Evolutionary conservation across 192 early-diverging fungal species (phyloP), one percentile per base, ranked within the genome.

Genomic region (Linnemannia zychae): DNA sequence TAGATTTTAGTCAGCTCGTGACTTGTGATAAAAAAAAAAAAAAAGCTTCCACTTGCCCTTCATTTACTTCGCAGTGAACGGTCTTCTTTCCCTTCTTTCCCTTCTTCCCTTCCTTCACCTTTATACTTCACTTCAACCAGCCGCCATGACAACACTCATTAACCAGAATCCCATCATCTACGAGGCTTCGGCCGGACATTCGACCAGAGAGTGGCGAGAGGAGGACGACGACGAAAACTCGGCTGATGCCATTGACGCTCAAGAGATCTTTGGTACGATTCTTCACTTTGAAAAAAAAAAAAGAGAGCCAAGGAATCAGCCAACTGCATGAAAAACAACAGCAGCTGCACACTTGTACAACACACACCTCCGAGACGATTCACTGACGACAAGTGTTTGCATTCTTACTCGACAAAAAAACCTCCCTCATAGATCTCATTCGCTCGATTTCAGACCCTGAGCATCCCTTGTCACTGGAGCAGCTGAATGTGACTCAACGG

Each of bases 381-480:
- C 71, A 20, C 49, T 34, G n/a, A 37, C 36, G 24, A 28, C 44
- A 33, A 74, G 0, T 47, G 36, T 17, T 2, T 24, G 40, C 28
- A 71, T 65, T 71, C 22, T 65, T 44, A 7, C 40, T 52, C 37
- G 11, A 57, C 53, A n/a, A 57, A 63, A 11, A 72, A n/a, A 52
- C 46, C 53, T 7, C 16, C 20, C 34, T 38, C 49, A 77, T 80
- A 90, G 96, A 98, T 75, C 91, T 98, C 36, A 98, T 99, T 80
- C 93, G 98, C 36, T 94, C 96, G 78, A 98, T 99, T 83, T 97
- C 97, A 76, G 98, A 99, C 82, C 98, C 98, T 7, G 98, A 99
- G 87, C 98, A 99, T 88, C 97, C 97, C 75, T 90, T 99, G 52
- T 98, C 98, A 15, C 90, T 99, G 46, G 98, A 99, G 88, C 98